Evolutionary conservation across 306 rosid genomes (phyloP).

Genomic region (Dryas octopetala): DNA sequence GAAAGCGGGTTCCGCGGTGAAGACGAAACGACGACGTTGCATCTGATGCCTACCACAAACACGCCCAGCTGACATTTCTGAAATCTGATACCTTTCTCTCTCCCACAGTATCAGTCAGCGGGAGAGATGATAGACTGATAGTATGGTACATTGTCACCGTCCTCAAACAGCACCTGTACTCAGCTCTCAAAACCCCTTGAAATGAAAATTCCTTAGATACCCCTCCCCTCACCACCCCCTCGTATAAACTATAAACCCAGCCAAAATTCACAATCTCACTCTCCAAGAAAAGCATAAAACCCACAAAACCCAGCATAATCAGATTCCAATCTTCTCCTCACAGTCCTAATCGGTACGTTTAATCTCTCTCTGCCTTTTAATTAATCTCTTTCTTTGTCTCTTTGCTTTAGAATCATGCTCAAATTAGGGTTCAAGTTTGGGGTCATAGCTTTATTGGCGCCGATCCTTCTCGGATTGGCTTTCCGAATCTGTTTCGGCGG

Average conservation of each 20-base stretch:
- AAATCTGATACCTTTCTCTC: neutral
- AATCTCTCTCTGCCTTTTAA: constrained; percentile 1
- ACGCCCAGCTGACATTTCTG: neutral
- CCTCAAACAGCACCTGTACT: constrained; percentile 17
- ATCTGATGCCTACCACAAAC: neutral
- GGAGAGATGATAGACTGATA: neutral
- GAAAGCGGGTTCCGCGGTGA: no score
- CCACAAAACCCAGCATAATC: neutral
- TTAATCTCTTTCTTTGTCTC: constrained; percentile 14
- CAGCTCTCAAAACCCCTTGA: constrained; percentile 12
- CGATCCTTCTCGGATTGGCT: constrained; percentile 33
- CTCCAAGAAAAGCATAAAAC: neutral
- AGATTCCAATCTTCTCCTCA: constrained; percentile 48
- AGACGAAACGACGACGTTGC: constrained; percentile 10
- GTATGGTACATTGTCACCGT: neutral
- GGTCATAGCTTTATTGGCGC: constrained; percentile 19
- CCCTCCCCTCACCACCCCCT: constrained; percentile 26
- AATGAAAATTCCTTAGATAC: constrained; percentile 40
- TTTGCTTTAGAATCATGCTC: constrained; percentile 19
- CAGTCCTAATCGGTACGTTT: constrained; percentile 51
- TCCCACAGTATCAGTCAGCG: neutral
- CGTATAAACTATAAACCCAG: no score
- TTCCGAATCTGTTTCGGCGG: neutral
- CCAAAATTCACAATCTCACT: no score
- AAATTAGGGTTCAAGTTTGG: constrained; percentile 44